These are phyloP conservation scores for Entomophthora muscae DNA, from an alignment of 371 early-diverging fungal genomes.

Conservation along the genomic window DNA sequence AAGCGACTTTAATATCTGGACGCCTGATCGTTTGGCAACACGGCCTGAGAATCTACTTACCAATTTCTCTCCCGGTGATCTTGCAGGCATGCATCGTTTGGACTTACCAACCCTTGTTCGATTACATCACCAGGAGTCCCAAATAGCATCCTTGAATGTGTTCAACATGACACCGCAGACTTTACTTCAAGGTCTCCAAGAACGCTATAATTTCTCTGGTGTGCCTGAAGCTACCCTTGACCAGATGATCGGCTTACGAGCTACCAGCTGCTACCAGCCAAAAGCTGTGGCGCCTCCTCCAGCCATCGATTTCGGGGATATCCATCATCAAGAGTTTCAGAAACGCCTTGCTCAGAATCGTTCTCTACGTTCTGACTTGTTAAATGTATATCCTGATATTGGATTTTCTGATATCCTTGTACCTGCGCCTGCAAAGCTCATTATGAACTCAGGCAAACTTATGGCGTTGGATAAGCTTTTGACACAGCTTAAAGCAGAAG, in stretches of 20 bases:
- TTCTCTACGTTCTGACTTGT: background rate
- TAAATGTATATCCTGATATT: background rate
- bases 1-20: background rate
- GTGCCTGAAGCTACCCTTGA: constrained; percentile 11
- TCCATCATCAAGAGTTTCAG: constrained; percentile 32
- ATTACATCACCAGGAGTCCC: background rate
- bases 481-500: constrained; percentile 69
- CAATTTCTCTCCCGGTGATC: background rate
- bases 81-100: background rate
- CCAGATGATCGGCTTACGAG: constrained; percentile 13
- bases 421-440: constrained; percentile 59
- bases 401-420: constrained; percentile 8
- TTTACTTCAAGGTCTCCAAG: background rate
- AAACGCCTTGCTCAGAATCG: constrained; percentile 10
- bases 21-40: background rate
- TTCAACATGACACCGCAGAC: constrained; percentile 8
- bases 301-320: constrained; percentile 39
- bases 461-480: constrained; percentile 73
- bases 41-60: background rate
- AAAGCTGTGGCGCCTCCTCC: constrained; percentile 43
- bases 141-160: background rate
- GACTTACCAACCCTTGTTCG: background rate
- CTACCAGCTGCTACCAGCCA: constrained; percentile 17
- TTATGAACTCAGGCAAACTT: constrained; percentile 92
- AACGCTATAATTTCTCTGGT: background rate